phyloP scores from a whole-genome alignment of 2,329 filamentous ascomycete species.

The Biscogniauxia marginata region DNA sequence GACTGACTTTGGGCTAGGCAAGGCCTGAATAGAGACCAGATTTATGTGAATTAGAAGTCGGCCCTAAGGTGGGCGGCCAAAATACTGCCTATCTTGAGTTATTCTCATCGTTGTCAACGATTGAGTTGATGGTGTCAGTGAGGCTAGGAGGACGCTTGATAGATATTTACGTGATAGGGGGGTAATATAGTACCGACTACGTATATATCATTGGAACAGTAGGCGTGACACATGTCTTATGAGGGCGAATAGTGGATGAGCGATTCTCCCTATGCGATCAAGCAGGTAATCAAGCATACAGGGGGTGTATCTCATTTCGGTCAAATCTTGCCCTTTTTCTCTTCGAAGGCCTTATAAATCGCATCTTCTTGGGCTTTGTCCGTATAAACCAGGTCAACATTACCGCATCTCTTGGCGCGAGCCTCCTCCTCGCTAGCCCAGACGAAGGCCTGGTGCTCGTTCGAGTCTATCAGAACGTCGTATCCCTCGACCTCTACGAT shows the following conservation, averaged over 20 bases:
- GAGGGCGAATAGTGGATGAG: too few relatives aligned
- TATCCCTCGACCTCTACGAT: slow-evolving; percentile 25
- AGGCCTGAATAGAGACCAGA: too few relatives aligned
- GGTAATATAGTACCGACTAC: too few relatives aligned
- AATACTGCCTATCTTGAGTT: neutral
- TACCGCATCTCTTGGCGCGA: slow-evolving; percentile 20
- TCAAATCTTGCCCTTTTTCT: slow-evolving; percentile 8
- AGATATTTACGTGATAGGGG: too few relatives aligned
- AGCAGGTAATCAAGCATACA: neutral
- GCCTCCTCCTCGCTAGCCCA: slow-evolving; percentile 35
- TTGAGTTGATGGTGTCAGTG: neutral
- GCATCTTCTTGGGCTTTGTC: slow-evolving; percentile 18
- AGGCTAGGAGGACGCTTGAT: neutral
- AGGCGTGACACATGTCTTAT: too few relatives aligned
- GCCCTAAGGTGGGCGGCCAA: too few relatives aligned
- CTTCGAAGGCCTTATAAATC: slow-evolving; percentile 25
- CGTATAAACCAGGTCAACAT: slow-evolving; percentile 27
- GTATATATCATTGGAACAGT: too few relatives aligned
- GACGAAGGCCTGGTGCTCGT: slow-evolving; percentile 33
- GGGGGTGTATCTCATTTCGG: too few relatives aligned
- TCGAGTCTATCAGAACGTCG: slow-evolving; percentile 32
- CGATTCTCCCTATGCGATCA: too few relatives aligned
- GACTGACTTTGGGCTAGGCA: too few relatives aligned
- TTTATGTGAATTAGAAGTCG: too few relatives aligned
- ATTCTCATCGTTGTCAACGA: neutral